Evolutionary conservation across 2,329 filamentous ascomycete species (phyloP), one percentile per base, ranked within the genome.

Genomic region (Fusarium floridanum): DNA sequence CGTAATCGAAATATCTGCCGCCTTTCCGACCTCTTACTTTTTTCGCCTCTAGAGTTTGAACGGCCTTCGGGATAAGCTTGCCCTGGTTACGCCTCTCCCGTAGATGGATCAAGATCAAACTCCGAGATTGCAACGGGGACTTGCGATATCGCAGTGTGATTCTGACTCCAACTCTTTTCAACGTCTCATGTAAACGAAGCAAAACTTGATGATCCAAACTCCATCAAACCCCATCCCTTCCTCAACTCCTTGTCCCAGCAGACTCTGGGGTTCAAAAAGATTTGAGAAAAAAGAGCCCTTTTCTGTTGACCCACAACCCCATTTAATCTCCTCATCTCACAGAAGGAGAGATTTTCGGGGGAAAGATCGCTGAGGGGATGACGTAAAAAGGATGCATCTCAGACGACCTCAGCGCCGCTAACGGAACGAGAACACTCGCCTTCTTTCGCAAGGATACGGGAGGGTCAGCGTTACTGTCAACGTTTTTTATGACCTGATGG

Each of bases 331-430:
- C 45, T 63, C 61, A 39, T 63, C 45, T 56, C 34, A 32, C 32
- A 64, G 32, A 50, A 50, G 22, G n/a, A 41, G n/a, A 41, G 37
- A 9, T 36, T 24, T 56, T 64, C n/a, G 61, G 68, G 68, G 68
- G 41, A 75, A 74, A 73, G 72, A 74, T 74, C 72, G 72, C 72
- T 75, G 65, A 17, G 55, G 41, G 41, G 67, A 32, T 74, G 74
- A 74, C 72, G 72, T 74, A 74, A 75, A 64, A 67, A 50, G 39
- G 48, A 39, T 32, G 64, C 45, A n/a, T 45, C 57, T 61, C 57
- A 53, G 37, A 61, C 56, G 61, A 56, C 43, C 70, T 14, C 32
- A 24, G 29, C 37, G 22, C 43, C 61, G 17, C 34, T 55, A 41
- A 55, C 34, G 45, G 45, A 63, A 63, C 16, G 29, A 12, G 2